Evolutionary conservation across 140 eudicot genomes (phyloP).

Genomic region (Flaveria floridana): DNA sequence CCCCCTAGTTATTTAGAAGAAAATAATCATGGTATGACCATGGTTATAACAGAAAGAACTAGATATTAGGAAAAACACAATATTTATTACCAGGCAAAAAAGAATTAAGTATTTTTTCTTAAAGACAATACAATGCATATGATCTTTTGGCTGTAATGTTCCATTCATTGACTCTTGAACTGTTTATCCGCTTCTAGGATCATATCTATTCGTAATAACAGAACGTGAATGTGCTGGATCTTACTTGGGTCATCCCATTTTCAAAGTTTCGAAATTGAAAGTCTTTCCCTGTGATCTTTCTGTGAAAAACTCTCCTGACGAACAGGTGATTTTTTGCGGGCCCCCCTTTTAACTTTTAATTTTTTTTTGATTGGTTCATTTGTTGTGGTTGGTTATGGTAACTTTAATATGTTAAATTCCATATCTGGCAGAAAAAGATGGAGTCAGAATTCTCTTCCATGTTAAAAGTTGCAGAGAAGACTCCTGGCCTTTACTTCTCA

Average conservation of each 20-base stretch:
- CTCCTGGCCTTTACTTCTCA: constrained; percentile 82
- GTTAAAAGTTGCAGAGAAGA: constrained; percentile 73
- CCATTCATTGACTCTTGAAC: constrained; percentile 13
- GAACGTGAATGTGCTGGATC: constrained; percentile 79
- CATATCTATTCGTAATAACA: constrained; percentile 72
- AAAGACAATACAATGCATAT: neutral
- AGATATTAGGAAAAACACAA: neutral
- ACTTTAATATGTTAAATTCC: neutral
- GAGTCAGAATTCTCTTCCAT: constrained; percentile 73
- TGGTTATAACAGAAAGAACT: neutral
- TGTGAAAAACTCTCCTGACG: constrained; percentile 57
- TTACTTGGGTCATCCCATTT: constrained; percentile 82
- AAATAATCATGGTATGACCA: neutral
- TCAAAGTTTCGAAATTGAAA: constrained; percentile 64
- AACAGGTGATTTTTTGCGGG: constrained; percentile 47
- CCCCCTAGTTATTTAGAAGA: neutral
- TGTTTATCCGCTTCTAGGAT: constrained; percentile 45
- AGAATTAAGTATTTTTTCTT: neutral
- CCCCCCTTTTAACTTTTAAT: neutral
- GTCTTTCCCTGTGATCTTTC: constrained; percentile 77
- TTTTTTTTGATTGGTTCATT: neutral
- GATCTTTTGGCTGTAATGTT: constrained; percentile 16
- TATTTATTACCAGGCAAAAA: neutral
- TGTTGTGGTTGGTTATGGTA: constrained; percentile 13
- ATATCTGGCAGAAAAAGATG: constrained; percentile 67